A percentile compares a stretch with the other conserved stretches of the same genome.
Conservation (phyloP, 1,284 basidiomycete species). For the Ceratobasidium papillatum region DNA sequence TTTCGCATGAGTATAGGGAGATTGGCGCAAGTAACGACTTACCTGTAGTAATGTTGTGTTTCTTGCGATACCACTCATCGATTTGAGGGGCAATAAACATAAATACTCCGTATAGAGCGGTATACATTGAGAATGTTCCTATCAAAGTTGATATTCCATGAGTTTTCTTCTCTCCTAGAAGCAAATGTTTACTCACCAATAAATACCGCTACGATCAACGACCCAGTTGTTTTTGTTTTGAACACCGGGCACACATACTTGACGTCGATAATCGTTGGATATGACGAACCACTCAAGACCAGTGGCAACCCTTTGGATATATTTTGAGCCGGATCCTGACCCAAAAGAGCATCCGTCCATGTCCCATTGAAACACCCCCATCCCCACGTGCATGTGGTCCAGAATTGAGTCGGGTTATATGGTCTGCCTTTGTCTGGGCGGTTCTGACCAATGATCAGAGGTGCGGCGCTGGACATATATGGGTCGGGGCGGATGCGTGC, state of each 20-base stretch:
- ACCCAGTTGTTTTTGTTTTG: not conserved
- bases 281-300: not conserved
- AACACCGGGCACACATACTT: slow-evolving; percentile 39
- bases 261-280: slow-evolving; percentile 35
- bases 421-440: not conserved
- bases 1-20: too few relatives aligned
- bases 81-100: slow-evolving; percentile 19
- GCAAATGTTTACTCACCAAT: slow-evolving; percentile 32
- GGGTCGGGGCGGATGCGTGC: slow-evolving; percentile 8
- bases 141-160: not conserved
- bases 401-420: not conserved
- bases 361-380: slow-evolving; percentile 35
- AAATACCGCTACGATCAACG: slow-evolving; percentile 22
- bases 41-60: too few relatives aligned
- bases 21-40: too few relatives aligned
- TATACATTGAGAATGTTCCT: slow-evolving; percentile 40
- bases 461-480: slow-evolving; percentile 14
- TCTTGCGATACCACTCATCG: slow-evolving; percentile 29
- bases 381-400: slow-evolving; percentile 35
- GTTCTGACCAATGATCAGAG: not conserved
- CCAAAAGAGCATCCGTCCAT: slow-evolving; percentile 29
- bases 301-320: slow-evolving; percentile 28
- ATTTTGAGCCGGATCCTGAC: not conserved
- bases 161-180: not conserved
- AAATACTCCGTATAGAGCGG: slow-evolving; percentile 18